Evolutionary conservation across 2,329 filamentous ascomycete genomes (phyloP).

Genomic region (Verticillium alfalfae): DNA sequence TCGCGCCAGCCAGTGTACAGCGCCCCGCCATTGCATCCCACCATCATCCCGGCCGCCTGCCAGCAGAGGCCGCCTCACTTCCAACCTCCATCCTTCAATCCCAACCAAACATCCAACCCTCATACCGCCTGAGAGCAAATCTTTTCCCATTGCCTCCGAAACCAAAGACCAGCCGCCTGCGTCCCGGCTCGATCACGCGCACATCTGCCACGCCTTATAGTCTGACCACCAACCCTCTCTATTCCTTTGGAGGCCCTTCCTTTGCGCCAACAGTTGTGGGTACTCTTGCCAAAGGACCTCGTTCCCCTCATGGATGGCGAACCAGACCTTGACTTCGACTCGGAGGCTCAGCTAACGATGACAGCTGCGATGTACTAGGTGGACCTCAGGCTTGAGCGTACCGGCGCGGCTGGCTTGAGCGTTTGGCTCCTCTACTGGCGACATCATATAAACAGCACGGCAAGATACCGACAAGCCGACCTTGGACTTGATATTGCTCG

Average conservation of each 20-base stretch:
- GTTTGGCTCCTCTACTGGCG: constrained; percentile 5
- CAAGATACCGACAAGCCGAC: neutral
- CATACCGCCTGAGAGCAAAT: neutral
- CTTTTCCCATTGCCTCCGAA: neutral
- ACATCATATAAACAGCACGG: neutral
- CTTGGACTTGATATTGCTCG: constrained; percentile 11
- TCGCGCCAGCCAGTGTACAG: neutral
- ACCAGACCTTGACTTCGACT: neutral
- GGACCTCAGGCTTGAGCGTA: constrained; percentile 21
- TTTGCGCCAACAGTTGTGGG: neutral
- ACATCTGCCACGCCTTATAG: neutral
- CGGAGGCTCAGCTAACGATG: neutral
- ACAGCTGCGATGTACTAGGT: constrained; percentile 25
- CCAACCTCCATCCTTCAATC: neutral
- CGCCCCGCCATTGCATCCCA: neutral
- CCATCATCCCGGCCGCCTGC: neutral
- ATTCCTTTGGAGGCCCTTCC: neutral
- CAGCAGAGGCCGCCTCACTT: neutral
- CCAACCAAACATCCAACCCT: neutral
- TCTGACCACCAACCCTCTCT: neutral
- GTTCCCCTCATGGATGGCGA: neutral
- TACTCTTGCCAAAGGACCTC: neutral
- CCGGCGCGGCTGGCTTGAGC: constrained; percentile 26
- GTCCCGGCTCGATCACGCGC: neutral
- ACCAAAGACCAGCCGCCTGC: neutral